Base-by-base conservation (phyloP, 805 yeast species). In the Schwanniomyces pseudopolymorphus region DNA sequence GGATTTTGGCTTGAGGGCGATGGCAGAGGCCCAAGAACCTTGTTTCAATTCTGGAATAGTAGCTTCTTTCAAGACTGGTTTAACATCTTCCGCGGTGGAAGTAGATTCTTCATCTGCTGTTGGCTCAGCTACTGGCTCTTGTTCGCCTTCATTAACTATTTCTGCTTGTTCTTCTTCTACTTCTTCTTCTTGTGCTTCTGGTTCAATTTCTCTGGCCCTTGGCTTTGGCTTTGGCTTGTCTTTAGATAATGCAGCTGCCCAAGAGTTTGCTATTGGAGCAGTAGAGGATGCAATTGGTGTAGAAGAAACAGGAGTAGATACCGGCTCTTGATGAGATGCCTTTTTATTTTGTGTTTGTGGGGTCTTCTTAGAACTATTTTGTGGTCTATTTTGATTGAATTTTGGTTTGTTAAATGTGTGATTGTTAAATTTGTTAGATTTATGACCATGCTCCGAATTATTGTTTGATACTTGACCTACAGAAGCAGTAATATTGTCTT, bases 11-110 rank as follows among this genome's bases (percentile, higher is more conserved):
- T 70, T 70, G 36, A 75, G 77, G 45, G 75, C 67, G 43, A 84
- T 84, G 56, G 85, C 80, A 14, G 90, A 79, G 25, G 89, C 89
- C 87, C 89, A 84, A 4, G 89, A 74, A 58, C 74, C 70, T 53
- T 71, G 63, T 13, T 75, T 72, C 17, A 85, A 84, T 44, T 50
- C 60, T 72, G 81, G 57, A 74, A 65, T 40, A 64, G 69, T 21
- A 76, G 81, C 58, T 65, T 69, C 57, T 46, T 61, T 60, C 47
- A 60, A 60, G 31, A 56, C 60, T 25, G 61, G 60, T 38, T 56
- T 46, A 8, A 25, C 22, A n/a, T 49, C 40, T 31, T 47, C 54
- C 27, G 47, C 43, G 5, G 43, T 43, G 4, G 52, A 40, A 8
- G 37, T 27, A 31, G 43, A 33, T 20, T 47, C 54, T 17, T 37